A percentile compares a stretch with the other conserved stretches of the same genome.
phyloP scores from a whole-genome alignment of 1,139 yeast genomes.

The Blastobotrys ciferrii region DNA sequence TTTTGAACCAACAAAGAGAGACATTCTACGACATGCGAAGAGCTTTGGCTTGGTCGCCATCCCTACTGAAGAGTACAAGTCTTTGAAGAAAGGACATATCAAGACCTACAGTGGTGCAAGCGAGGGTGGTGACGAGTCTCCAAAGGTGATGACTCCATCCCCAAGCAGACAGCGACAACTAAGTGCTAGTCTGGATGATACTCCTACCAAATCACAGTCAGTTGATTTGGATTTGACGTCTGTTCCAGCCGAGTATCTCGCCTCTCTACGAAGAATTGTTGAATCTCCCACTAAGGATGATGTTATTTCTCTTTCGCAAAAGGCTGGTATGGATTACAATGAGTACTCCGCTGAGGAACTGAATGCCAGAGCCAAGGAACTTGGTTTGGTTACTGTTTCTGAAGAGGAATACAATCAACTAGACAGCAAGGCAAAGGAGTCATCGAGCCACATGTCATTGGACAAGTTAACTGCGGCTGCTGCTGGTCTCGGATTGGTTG shows the following conservation, averaged over 20 bases:
- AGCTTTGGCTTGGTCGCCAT: constrained; percentile 42
- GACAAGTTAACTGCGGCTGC: constrained; percentile 27
- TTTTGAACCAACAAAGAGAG: constrained; percentile 39
- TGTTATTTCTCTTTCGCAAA: constrained; percentile 31
- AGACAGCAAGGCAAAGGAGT: constrained; percentile 13
- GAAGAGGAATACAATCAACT: constrained; percentile 14
- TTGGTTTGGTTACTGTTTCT: constrained; percentile 34
- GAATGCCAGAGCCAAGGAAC: constrained; percentile 26
- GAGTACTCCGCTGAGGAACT: constrained; percentile 23
- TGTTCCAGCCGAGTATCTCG: constrained; percentile 37
- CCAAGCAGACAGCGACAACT: constrained; percentile 5
- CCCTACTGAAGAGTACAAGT: constrained; percentile 38
- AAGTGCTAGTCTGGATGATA: not conserved
- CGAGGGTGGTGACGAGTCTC: constrained; percentile 21
- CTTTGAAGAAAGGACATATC: constrained; percentile 25
- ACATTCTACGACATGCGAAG: constrained; percentile 39
- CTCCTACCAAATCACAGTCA: constrained; percentile 1
- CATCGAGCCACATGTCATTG: not conserved
- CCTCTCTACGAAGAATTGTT: constrained; percentile 34
- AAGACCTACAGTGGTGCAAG: constrained; percentile 21
- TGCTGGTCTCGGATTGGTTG: constrained; percentile 24
- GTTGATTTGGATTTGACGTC: constrained; percentile 32
- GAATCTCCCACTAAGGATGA: constrained; percentile 37
- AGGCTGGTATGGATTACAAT: constrained; percentile 27
- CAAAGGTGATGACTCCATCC: constrained; percentile 7